Percentiles rank a stretch among this genome's conserved stretches.
Conservation (phyloP, 495 filamentous ascomycete species). For the Penicillium desertorum region DNA sequence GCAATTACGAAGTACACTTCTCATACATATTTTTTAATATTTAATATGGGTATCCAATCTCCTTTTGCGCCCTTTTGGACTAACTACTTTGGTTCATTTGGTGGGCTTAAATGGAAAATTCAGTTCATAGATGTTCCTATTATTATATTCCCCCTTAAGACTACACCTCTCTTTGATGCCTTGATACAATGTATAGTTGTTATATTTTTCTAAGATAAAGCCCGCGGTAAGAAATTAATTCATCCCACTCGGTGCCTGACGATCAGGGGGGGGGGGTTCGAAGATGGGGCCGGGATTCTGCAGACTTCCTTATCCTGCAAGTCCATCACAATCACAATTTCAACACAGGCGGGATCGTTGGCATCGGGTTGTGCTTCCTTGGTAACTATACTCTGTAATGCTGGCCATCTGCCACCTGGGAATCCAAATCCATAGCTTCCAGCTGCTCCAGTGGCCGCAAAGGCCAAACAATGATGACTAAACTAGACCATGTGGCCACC, state of each 20-base stretch:
- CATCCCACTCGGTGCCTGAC: slow-evolving; percentile 8
- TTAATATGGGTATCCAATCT: slow-evolving; percentile 1
- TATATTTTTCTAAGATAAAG: not conserved
- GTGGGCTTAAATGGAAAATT: not conserved
- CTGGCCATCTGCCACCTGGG: not conserved
- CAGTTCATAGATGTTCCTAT: slow-evolving; percentile 6
- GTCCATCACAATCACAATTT: slow-evolving; percentile 4
- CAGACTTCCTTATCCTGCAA: slow-evolving; percentile 1
- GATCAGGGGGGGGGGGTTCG: slow-evolving; percentile 5
- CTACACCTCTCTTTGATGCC: not conserved
- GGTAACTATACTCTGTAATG: no score
- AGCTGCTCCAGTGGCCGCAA: not conserved
- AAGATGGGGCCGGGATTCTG: not conserved
- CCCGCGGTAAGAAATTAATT: not conserved
- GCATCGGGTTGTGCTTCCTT: not conserved
- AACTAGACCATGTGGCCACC: not conserved
- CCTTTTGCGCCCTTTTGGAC: not conserved
- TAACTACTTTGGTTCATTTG: not conserved
- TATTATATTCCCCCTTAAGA: slow-evolving; percentile 3
- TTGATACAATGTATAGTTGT: not conserved
- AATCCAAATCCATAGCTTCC: not conserved
- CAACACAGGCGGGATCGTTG: not conserved
- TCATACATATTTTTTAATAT: no score
- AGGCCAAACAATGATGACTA: not conserved
- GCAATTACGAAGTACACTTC: no score